Evolutionary conservation across 2,329 filamentous ascomycete genomes (phyloP).

Genomic region (Phialophora tarda): DNA sequence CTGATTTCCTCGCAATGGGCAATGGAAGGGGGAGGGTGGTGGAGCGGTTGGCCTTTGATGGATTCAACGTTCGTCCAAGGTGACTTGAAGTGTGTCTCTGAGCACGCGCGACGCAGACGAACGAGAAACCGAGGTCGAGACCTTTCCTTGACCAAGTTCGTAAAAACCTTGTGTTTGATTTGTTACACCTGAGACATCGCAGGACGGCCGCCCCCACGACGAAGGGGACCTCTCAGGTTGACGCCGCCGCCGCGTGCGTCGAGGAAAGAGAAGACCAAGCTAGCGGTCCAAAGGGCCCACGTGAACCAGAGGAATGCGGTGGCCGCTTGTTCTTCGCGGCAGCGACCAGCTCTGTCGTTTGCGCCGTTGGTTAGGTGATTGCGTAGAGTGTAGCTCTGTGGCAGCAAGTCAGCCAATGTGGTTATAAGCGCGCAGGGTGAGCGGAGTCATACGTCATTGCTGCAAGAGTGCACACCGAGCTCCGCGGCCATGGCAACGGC

Average conservation of each 20-base stretch:
- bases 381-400: conserved; percentile 47
- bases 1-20: not conserved
- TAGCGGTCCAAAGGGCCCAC: conserved; percentile 52
- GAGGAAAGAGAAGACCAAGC: conserved; percentile 50
- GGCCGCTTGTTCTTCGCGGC: conserved; percentile 58
- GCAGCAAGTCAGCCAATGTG: conserved; percentile 16
- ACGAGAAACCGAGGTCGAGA: conserved; percentile 21
- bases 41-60: conserved; percentile 8
- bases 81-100: conserved; percentile 10
- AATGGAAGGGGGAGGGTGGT: not conserved
- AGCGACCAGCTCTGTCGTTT: conserved; percentile 48
- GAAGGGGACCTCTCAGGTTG: conserved; percentile 45
- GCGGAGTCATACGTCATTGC: conserved; percentile 49
- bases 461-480: conserved; percentile 53
- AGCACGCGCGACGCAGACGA: conserved; percentile 34
- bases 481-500: conserved; percentile 57
- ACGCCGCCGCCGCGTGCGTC: conserved; percentile 44
- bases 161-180: conserved; percentile 27
- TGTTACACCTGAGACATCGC: conserved; percentile 54
- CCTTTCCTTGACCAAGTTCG: conserved; percentile 18
- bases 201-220: conserved; percentile 45
- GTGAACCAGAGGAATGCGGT: conserved; percentile 60
- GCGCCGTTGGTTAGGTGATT: conserved; percentile 56
- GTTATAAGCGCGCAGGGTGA: not conserved
- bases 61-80: not conserved